Evolutionary conservation across 73 alveolate genomes (phyloP).

Genomic region (Blepharisma japonicum): DNA sequence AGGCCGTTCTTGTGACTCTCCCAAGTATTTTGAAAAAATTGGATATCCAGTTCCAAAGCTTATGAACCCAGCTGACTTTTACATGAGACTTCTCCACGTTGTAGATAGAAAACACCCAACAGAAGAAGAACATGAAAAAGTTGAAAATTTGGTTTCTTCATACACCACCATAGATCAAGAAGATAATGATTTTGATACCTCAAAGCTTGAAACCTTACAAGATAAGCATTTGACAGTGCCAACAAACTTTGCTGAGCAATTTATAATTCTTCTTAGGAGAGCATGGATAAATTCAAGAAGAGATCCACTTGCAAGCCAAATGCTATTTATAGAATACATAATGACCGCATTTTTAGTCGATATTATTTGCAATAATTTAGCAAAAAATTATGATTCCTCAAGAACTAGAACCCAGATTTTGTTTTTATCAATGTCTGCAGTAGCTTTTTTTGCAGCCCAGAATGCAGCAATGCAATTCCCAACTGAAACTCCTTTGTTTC

Average conservation of each 20-base stretch:
- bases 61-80: conserved; percentile 76
- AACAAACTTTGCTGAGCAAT: neutral
- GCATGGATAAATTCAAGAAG: neutral
- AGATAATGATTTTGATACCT: neutral
- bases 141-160: neutral
- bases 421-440: neutral
- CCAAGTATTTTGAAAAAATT: conserved; percentile 49
- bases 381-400: neutral
- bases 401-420: neutral
- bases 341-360: neutral
- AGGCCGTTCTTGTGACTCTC: conserved; percentile 60
- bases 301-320: neutral
- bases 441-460: neutral
- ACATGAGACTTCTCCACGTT: conserved; percentile 29
- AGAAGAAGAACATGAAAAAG: neutral
- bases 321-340: neutral
- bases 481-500: neutral
- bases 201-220: neutral
- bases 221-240: neutral
- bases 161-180: neutral
- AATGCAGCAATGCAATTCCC: neutral
- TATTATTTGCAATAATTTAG: neutral
- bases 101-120: neutral
- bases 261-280: neutral
- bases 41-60: conserved; percentile 72